Evolutionary conservation across 2,329 filamentous ascomycete species (phyloP), one percentile per base, ranked within the genome.

Genomic region (Aspergillus costaricaensis): DNA sequence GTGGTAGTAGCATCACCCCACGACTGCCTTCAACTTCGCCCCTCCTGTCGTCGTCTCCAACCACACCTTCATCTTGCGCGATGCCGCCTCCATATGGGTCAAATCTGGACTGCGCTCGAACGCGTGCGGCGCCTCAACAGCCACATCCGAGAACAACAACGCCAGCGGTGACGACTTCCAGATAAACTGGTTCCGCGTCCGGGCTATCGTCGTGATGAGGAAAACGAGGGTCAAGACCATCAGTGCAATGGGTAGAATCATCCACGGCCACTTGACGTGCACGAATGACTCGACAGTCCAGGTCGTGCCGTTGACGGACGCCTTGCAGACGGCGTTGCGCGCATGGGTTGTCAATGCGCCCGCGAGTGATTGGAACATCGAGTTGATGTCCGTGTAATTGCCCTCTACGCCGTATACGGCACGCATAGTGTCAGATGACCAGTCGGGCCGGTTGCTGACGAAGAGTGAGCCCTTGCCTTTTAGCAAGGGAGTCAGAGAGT

Each of bases 201-300:
- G 65, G 6, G 67, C 23, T 3, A 71, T 58, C 1, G 68, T 88
- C 8, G 82, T 84, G 68, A 76, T 72, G 55, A 84, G 80, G 62
- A 82, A 82, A 25, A 63, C 47, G 25, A 69, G 68, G 2, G 83
- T 88, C 27, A 90, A 75, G 8, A 61, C 65, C 17, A 69, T 61
- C 43, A 71, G 47, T 1, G 17, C 54, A 21, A 62, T 59, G 0
- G 68, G 68, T 0, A 71, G 58, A 21, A 62, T 62, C 55, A 71
- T 55, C 69, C 68, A 71, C 5, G 49, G 43, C 69, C 68, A 71
- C 2, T 64, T 60, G 44, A 71, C 68, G 15, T 60, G 64, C 0
- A 69, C 61, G 21, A 62, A 71, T 0, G 68, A 68, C 23, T 67
- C 58, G 8, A 57, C 53, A 0, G 61, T 67, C 66, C 65, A 68